These are phyloP conservation scores for Globisporangium emineosum DNA, from an alignment of 352 stramenopile species.

Conservation along the genomic window DNA sequence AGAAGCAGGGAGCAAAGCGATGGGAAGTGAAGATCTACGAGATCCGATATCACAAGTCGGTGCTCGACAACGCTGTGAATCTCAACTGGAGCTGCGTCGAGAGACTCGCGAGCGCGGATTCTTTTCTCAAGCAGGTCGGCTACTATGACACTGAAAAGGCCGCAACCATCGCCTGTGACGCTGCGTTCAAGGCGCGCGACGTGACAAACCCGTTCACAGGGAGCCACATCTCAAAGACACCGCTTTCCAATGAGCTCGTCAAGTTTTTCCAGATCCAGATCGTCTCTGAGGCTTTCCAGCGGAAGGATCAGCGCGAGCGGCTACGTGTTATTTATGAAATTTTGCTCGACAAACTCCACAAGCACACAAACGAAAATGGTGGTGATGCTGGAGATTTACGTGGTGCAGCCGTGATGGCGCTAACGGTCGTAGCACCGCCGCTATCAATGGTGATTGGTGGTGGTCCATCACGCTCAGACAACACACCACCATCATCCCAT, in stretches of 20 bases:
- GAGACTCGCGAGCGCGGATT: slow-evolving; percentile 38
- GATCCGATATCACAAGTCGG: slow-evolving; percentile 44
- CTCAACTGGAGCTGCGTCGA: slow-evolving; percentile 35
- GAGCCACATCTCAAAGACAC: slow-evolving; percentile 17
- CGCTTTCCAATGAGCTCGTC: slow-evolving; percentile 29
- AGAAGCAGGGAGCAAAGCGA: slow-evolving; percentile 45
- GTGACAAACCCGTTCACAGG: slow-evolving; percentile 43
- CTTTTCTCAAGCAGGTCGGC: slow-evolving; percentile 42
- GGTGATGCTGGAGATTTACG: not conserved
- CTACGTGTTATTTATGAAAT: slow-evolving; percentile 44
- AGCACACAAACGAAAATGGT: not conserved
- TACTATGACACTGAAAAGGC: slow-evolving; percentile 60
- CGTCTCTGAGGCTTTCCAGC: slow-evolving; percentile 50
- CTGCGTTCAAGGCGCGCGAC: slow-evolving; percentile 33
- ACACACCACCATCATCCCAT: slow-evolving; percentile 9
- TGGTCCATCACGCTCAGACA: not conserved
- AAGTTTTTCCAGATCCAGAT: slow-evolving; percentile 48
- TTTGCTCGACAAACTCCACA: slow-evolving; percentile 14
- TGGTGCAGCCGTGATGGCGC: not conserved
- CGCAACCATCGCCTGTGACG: slow-evolving; percentile 35
- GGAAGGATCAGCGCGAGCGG: slow-evolving; percentile 39
- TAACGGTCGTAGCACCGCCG: not conserved
- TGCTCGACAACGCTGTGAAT: slow-evolving; percentile 14
- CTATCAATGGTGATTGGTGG: slow-evolving; percentile 11
- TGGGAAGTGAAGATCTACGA: slow-evolving; percentile 66